Evolutionary conservation across 1,284 basidiomycete species (phyloP).

Genomic region (Cryptococcus sp.): DNA sequence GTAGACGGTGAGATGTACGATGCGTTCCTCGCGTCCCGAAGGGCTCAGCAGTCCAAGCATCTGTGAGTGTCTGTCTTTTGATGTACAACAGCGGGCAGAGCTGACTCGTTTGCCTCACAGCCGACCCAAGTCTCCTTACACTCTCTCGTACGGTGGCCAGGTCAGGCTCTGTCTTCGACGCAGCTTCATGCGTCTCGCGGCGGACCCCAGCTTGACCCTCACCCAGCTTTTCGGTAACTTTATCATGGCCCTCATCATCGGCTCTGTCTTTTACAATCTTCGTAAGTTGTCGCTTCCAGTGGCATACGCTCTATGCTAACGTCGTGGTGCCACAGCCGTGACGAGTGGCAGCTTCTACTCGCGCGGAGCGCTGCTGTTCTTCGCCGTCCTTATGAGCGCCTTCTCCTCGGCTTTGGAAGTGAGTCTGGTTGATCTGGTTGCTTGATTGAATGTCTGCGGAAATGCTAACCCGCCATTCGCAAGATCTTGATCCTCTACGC

Average conservation of each 20-base stretch:
- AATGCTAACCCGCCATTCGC: neutral
- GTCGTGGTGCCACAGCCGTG: conserved; percentile 45
- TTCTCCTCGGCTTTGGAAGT: conserved; percentile 30
- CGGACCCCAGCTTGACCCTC: conserved; percentile 48
- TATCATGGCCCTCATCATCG: conserved; percentile 48
- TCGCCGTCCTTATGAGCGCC: conserved; percentile 39
- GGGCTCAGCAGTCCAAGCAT: conserved; percentile 50
- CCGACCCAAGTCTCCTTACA: conserved; percentile 47
- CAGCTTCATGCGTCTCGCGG: conserved; percentile 48
- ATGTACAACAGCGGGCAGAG: neutral
- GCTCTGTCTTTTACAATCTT: conserved; percentile 49
- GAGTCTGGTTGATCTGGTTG: neutral
- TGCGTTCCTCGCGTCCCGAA: conserved; percentile 47
- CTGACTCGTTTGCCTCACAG: conserved; percentile 7
- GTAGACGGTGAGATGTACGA: conserved; percentile 44
- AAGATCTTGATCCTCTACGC: conserved; percentile 52
- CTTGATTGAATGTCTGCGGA: neutral
- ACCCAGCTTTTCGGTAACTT: conserved; percentile 49
- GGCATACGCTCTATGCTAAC: neutral
- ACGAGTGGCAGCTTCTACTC: conserved; percentile 70
- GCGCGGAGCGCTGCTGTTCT: conserved; percentile 65
- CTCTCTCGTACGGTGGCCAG: conserved; percentile 48
- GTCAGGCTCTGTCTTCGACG: conserved; percentile 48
- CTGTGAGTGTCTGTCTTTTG: conserved; percentile 25
- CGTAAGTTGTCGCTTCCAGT: conserved; percentile 13